Base-by-base conservation (phyloP, 2,329 filamentous ascomycete genomes). In the Alternaria triticina region DNA sequence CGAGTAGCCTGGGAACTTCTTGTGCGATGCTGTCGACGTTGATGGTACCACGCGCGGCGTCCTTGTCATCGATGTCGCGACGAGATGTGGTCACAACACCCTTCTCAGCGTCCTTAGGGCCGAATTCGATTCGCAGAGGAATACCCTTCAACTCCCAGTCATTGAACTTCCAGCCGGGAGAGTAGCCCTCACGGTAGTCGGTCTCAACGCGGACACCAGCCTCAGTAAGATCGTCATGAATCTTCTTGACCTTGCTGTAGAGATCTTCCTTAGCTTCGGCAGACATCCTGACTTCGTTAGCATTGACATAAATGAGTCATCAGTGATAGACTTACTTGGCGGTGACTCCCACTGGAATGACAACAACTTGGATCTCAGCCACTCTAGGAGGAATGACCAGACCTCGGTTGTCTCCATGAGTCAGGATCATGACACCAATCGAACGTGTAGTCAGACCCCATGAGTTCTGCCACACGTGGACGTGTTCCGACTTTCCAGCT, bases 361-460 rank as follows among this genome's bases (percentile, higher is more conserved):
- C 87, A 70, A 97, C 87, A 47, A 90, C 88, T 82, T 99, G 96
- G 67, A 90, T 86, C 82, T 95, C 93, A 68, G 94, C 90, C 56
- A 98, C 92, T 59, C 94, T 89, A 44, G 96, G 96, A 78, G 96
- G 96, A 56, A 98, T 89, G 66, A 98, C 94, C 17, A 99, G 87
- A 68, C 96, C 96, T 82, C 95, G 95, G 84, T 99, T 91, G 79
- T 99, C 96, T 75, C 94, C 91, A 83, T 99, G 96, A 65, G 97
- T 94, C 89, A 99, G 96, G 76, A 97, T 92, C 95, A 98, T 98
- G 80, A 98, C 94, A 83, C 96, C 96, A 70, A 99, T 97, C 61
- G 95, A 93, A 79, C 96, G 93, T 58, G 96, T 99, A 1, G 95
- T 98, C 65, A 99, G 88, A 82, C 96, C 96, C 96, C 96, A 99